Evolutionary conservation across 2,329 filamentous ascomycete species (phyloP), one percentile per base, ranked within the genome.

Genomic region (Trichophyton mentagrophytes): DNA sequence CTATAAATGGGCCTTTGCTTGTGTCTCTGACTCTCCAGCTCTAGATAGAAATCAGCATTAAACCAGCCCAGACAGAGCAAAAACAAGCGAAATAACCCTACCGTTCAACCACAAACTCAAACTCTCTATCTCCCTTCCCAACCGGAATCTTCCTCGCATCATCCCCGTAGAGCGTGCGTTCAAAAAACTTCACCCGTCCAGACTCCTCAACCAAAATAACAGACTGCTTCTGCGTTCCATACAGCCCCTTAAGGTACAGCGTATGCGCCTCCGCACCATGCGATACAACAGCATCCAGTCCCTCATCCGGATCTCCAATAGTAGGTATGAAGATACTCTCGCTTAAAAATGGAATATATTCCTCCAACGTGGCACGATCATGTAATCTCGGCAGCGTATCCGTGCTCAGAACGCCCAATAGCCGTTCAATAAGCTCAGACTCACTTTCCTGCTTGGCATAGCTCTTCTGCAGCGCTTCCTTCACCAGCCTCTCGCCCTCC

Each of bases 211-310:
- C 82, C 13, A 87, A 70, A 1, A 86, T 73, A 6, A 86, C 72
- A 0, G 81, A 84, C 68, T 86, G 83, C 70, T 83, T 84, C 68
- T 85, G 82, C 1, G 84, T 87, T 0, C 84, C 84, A 67, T 87
- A 87, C 6, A 79, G 71, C 0, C 80, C 81, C 61, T 73, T 75
- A 57, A 71, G 64, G 68, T 79, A 72, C 25, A 56, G 38, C 53
- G 59, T 59, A 58, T 63, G 60, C 9, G 66, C 64, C n/a, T 69
- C 67, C 40, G 71, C 62, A 11, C 64, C 65, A 30, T 68, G 64
- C 1, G 59, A 20, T 36, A 65, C 44, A 22, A 64, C 60, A 15
- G 3, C 49, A 11, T 65, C 62, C 2, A 61, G 64, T 49, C 67
- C 69, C 13, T 77, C 69, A 36, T 76, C 72, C 27, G 78, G 73